A percentile compares a stretch with the other conserved stretches of the same genome.
Evolutionary conservation across 2,329 filamentous ascomycete genomes (phyloP).

Genomic region (Verruconis gallopava): DNA sequence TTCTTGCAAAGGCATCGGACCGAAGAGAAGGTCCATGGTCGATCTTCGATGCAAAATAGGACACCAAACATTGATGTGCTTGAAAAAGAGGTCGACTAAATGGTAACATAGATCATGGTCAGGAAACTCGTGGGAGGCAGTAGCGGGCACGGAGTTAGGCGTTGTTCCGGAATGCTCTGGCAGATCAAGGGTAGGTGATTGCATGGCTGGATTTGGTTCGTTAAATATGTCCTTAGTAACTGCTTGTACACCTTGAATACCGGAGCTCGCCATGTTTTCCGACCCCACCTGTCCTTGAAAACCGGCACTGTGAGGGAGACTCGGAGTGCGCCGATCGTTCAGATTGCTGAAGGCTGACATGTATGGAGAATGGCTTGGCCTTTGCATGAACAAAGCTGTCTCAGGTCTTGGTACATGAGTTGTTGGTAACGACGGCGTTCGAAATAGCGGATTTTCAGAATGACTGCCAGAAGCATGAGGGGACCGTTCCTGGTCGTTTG

Average conservation of each 20-base stretch:
- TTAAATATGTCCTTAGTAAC: slow-evolving; percentile 17
- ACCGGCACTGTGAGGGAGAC: slow-evolving; percentile 9
- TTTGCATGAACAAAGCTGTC: slow-evolving; percentile 34
- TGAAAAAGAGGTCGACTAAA: slow-evolving; percentile 49
- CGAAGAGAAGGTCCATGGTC: slow-evolving; percentile 72
- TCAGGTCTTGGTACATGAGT: slow-evolving; percentile 32
- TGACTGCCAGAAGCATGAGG: slow-evolving; percentile 17
- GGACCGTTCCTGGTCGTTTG: slow-evolving; percentile 14
- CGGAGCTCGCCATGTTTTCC: slow-evolving; percentile 11
- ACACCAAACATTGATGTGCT: slow-evolving; percentile 57
- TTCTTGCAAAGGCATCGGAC: slow-evolving; percentile 55
- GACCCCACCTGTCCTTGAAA: slow-evolving; percentile 10
- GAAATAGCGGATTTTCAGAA: slow-evolving; percentile 23
- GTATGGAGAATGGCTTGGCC: slow-evolving; percentile 23
- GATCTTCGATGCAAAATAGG: slow-evolving; percentile 79
- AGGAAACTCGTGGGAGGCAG: slow-evolving; percentile 38
- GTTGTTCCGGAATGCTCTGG: slow-evolving; percentile 16
- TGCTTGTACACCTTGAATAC: slow-evolving; percentile 10
- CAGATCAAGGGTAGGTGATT: slow-evolving; percentile 47
- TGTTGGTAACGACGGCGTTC: slow-evolving; percentile 24
- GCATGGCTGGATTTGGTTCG: slow-evolving; percentile 31
- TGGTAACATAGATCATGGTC: slow-evolving; percentile 48
- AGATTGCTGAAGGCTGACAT: slow-evolving; percentile 15
- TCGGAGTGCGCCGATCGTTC: slow-evolving; percentile 6
- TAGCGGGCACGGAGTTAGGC: slow-evolving; percentile 16